Evolutionary conservation across 768 basidiomycete genomes (phyloP), one percentile per base, ranked within the genome.

Genomic region (Sporobolomyces pararoseus): DNA sequence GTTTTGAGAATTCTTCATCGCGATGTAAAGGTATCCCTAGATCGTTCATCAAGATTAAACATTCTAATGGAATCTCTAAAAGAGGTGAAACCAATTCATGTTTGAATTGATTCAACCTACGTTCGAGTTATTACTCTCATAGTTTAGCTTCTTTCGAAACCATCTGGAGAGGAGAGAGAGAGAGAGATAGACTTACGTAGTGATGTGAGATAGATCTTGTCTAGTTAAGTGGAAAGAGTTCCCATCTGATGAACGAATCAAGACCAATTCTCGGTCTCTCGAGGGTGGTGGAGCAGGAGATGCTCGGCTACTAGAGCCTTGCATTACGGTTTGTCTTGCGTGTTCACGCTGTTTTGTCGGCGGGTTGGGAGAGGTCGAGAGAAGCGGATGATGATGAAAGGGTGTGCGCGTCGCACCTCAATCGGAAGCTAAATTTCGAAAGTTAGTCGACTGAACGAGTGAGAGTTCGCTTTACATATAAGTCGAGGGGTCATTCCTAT

Each of bases 31-130:
- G 70, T n/a, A 58, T 62, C n/a, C 75, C 75, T n/a, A 63, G 49
- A 25, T 68, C 63, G 67, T 75, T 68, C 75, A 75, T 75, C 44
- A 69, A 47, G 64, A 75, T 75, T 23, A 73, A 64, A 58, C 64
- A 68, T 27, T 72, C 71, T 50, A 57, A 42, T 31, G 69, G 68
- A 59, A 75, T 75, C 34, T 58, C 16, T 17, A 75, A 66, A 10
- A 73, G 65, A 10, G 67, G 68, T 21, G 63, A 53, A 13, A 75
- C 57, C 32, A 73, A 32, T 32, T 68, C 35, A 32, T 29, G 49
- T 3, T 62, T 63, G 2, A 75, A 65, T 32, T 69, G 58, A 25
- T 68, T 61, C 25, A 75, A 61, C 7, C 72, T 75, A 66, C 39
- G 17, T 9, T 9, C 39, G 9, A 9, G 17, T 17, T 62, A 44